Evolutionary conservation across 1,284 basidiomycete genomes (phyloP), one percentile per base, ranked within the genome.

Genomic region (Malassezia globosa): DNA sequence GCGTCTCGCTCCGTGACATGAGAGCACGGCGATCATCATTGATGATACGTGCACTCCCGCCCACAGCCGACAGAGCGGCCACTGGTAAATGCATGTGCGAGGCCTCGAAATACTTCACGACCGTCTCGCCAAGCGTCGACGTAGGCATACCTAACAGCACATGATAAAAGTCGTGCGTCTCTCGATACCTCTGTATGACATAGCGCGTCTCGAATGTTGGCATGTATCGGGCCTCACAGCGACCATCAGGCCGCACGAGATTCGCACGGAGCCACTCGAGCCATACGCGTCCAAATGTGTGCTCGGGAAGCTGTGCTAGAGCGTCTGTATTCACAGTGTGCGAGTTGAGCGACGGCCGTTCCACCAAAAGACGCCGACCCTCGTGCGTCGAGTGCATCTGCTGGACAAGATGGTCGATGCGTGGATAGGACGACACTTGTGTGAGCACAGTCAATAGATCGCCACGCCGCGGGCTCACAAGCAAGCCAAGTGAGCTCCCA

Each of bases 111-210:
- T 82, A 85, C 73, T 99, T 97, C 72, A 97, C 81, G 1, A 89
- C 85, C n/a, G 96, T 79, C 73, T 97, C 94, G 47, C 85, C 87
- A 46, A 85, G 81, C 61, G 92, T 83, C 51, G 83, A 84, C 43
- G 95, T 87, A 0, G 88, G 89, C 22, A 95, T 79, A 51, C 81
- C 81, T 72, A 82, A 81, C 47, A 96, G 79, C 53, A 86, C 83
- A 67, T 96, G 92, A 72, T 94, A 94, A 64, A 94, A 83, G 74
- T 96, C 68, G 74, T 96, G 92, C 59, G 85, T 92, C 75, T 99
- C 90, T 31, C 94, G 84, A 72, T 97, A 97, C 36, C 94, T 83
- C 62, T 94, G 87, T 83, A 99, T 89, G 48, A 96, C 87, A 72
- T 95, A 72, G 38, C 61, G 61, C 36, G 62, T 56, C 51, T 67